phyloP scores from a whole-genome alignment of 163 green algal genomes.

The Volvox carteri region DNA sequence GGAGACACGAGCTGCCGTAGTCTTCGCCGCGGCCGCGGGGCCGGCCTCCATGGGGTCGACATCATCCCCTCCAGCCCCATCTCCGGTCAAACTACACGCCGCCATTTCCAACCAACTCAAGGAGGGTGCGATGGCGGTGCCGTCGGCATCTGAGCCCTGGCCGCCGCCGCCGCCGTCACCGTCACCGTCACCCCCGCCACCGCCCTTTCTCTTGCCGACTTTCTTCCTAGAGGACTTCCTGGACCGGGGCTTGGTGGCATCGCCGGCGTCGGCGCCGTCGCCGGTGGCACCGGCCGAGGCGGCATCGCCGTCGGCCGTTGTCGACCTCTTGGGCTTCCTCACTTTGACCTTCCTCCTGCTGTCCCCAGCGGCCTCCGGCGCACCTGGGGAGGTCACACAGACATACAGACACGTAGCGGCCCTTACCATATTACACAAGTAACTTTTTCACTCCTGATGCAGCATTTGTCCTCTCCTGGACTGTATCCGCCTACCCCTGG shows the following conservation, averaged over 20 bases:
- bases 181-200: background rate
- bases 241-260: no score
- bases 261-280: background rate
- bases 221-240: background rate
- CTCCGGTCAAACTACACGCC: background rate
- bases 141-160: background rate
- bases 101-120: background rate
- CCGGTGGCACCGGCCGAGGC: background rate
- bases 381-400: background rate
- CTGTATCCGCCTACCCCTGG: no score
- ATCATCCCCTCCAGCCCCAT: background rate
- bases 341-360: background rate
- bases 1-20: background rate
- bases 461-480: no score
- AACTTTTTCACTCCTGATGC: no score
- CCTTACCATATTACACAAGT: no score
- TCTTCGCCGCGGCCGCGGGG: no score
- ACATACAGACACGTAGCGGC: no score
- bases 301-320: background rate
- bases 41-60: no score
- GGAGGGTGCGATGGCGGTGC: background rate
- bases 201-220: background rate
- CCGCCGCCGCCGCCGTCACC: background rate
- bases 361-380: background rate
- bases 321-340: background rate